Evolutionary conservation across 2,329 filamentous ascomycete genomes (phyloP).

Genomic region (Cladosporium sp.): DNA sequence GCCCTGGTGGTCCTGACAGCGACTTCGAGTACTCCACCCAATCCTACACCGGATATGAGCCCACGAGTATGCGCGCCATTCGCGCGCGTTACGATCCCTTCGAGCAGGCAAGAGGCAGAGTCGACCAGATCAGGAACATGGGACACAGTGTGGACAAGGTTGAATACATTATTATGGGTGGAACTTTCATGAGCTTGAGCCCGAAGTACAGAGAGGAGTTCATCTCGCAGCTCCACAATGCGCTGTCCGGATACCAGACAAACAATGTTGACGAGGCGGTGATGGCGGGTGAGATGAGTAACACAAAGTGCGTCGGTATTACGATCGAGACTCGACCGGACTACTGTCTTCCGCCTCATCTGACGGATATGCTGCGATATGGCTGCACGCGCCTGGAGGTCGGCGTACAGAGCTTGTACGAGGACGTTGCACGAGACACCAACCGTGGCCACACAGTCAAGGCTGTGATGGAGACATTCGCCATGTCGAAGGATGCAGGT

Average conservation of each 20-base stretch:
- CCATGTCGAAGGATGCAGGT: slow-evolving; percentile 92
- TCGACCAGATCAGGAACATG: slow-evolving; percentile 93
- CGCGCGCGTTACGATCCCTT: slow-evolving; percentile 96
- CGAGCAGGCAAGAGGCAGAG: slow-evolving; percentile 90
- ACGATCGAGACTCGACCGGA: slow-evolving; percentile 97
- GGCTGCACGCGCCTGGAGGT: slow-evolving; percentile 93
- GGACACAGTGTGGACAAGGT: slow-evolving; percentile 99
- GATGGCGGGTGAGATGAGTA: slow-evolving; percentile 90
- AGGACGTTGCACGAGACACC: slow-evolving; percentile 96
- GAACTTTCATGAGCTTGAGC: slow-evolving; percentile 96
- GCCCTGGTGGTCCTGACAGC: slow-evolving; percentile 92
- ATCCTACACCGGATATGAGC: slow-evolving; percentile 97
- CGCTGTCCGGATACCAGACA: slow-evolving; percentile 91
- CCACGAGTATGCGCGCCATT: slow-evolving; percentile 97
- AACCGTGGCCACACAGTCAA: slow-evolving; percentile 96
- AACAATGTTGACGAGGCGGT: slow-evolving; percentile 94
- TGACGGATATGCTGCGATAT: slow-evolving; percentile 95
- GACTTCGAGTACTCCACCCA: slow-evolving; percentile 99
- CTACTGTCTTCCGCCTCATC: slow-evolving; percentile 93
- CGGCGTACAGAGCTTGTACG: slow-evolving; percentile 93
- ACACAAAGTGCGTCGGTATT: slow-evolving; percentile 95
- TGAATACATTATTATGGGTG: slow-evolving; percentile 99
- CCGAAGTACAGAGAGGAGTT: slow-evolving; percentile 89
- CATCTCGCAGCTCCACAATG: slow-evolving; percentile 94
- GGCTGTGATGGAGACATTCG: slow-evolving; percentile 93